These are phyloP conservation scores for Selenicereus undatus DNA, from an alignment of 148 eudicot species.

Conservation along the genomic window DNA sequence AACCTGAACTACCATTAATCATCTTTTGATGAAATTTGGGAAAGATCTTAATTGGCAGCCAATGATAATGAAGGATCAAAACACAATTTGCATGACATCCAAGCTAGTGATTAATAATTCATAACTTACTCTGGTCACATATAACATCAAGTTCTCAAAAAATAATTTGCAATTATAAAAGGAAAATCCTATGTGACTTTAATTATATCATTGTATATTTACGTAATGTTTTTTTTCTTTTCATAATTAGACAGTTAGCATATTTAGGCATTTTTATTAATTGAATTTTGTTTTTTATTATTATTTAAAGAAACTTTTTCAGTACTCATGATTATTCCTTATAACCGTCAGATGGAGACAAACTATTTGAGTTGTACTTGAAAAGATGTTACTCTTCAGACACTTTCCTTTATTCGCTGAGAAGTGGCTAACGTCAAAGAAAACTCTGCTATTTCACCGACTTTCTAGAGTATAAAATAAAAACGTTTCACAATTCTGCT, in stretches of 20 bases:
- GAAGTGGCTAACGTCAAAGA: neutral
- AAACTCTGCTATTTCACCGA: slow-evolving; percentile 3
- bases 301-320: slow-evolving; percentile 1
- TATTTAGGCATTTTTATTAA: neutral
- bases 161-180: neutral
- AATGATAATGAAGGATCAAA: neutral
- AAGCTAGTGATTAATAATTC: neutral
- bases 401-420: neutral
- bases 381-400: neutral
- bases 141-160: neutral
- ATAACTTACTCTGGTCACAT: slow-evolving; percentile 12
- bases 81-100: slow-evolving; percentile 14
- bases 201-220: slow-evolving; percentile 11
- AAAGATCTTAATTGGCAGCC: neutral
- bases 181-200: neutral
- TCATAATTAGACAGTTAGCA: slow-evolving; percentile 4
- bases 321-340: slow-evolving; percentile 11
- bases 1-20: neutral
- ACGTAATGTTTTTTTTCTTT: slow-evolving; percentile 8
- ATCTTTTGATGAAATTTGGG: neutral
- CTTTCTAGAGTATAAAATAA: neutral
- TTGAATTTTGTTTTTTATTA: neutral
- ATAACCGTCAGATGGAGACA: slow-evolving; percentile 9
- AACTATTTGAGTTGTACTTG: neutral
- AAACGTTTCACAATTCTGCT: neutral